A percentile compares a stretch with the other conserved stretches of the same genome.
These are phyloP conservation scores for Nelumbo lutea DNA, from an alignment of 164 flowering plant species.

Conservation along the genomic window DNA sequence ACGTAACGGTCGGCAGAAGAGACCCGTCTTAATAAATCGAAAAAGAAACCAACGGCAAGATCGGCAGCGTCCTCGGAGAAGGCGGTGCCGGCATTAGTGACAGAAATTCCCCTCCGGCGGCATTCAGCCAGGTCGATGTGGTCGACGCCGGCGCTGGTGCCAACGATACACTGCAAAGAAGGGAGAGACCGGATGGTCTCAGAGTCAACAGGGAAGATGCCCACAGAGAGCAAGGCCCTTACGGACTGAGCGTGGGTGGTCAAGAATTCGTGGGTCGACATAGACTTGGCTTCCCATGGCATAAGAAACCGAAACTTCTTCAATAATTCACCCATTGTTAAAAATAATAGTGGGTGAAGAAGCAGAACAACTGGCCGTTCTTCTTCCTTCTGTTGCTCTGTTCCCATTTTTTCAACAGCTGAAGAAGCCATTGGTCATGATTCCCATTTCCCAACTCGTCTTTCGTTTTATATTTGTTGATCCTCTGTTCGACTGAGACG, in stretches of 20 bases:
- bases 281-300: neutral
- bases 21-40: slow-evolving; percentile 38
- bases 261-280: neutral
- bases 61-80: slow-evolving; percentile 46
- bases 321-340: neutral
- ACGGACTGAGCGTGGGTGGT: slow-evolving; percentile 1
- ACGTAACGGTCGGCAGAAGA: slow-evolving; percentile 31
- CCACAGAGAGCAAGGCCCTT: slow-evolving; percentile 30
- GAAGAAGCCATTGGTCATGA: too few relatives aligned
- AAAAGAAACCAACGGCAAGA: slow-evolving; percentile 34
- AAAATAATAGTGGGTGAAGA: too few relatives aligned
- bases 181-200: slow-evolving; percentile 29
- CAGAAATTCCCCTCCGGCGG: slow-evolving; percentile 31
- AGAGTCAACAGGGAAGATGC: slow-evolving; percentile 16
- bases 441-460: too few relatives aligned
- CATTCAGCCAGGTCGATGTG: slow-evolving; percentile 42
- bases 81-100: slow-evolving; percentile 28
- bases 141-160: slow-evolving; percentile 31
- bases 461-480: too few relatives aligned
- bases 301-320: neutral
- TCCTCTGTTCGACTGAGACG: too few relatives aligned
- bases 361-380: too few relatives aligned
- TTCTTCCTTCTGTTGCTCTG: too few relatives aligned
- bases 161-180: slow-evolving; percentile 23
- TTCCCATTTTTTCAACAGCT: too few relatives aligned